Evolutionary conservation across 2,329 filamentous ascomycete species (phyloP).

Genomic region (Rhynchosporium secalis): DNA sequence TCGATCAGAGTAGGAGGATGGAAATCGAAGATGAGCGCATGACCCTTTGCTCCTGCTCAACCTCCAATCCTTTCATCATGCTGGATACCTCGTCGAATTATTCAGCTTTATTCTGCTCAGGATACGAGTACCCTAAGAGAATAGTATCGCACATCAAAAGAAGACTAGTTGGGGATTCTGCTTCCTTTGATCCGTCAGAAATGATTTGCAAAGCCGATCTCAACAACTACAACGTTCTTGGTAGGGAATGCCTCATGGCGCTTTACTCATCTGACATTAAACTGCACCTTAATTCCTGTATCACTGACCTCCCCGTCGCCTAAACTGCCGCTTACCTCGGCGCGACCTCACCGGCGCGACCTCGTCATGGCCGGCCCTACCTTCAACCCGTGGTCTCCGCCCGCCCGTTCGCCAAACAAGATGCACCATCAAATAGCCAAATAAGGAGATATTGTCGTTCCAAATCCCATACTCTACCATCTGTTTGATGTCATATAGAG

Average conservation of each 20-base stretch:
- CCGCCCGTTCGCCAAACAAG: no score
- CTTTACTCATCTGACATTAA: neutral
- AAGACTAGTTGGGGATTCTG: no score
- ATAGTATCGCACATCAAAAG: no score
- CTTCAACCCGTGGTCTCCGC: neutral
- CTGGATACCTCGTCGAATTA: no score
- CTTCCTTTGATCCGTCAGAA: no score
- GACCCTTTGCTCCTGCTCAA: no score
- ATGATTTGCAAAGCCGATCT: no score
- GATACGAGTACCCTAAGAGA: no score
- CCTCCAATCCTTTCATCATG: no score
- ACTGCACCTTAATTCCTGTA: neutral
- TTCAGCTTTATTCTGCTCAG: no score
- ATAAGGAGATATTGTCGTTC: neutral
- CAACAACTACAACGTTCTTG: no score
- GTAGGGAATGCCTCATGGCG: neutral
- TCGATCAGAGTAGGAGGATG: neutral
- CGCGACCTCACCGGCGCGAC: neutral
- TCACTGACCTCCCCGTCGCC: neutral
- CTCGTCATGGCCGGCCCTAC: neutral
- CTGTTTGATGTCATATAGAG: neutral
- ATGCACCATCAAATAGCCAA: neutral
- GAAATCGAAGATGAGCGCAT: neutral
- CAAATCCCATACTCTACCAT: slow-evolving; percentile 9
- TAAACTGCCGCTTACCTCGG: neutral